These are phyloP conservation scores for Lepidium campestre DNA, from an alignment of 441 rosid species.

Conservation along the genomic window DNA sequence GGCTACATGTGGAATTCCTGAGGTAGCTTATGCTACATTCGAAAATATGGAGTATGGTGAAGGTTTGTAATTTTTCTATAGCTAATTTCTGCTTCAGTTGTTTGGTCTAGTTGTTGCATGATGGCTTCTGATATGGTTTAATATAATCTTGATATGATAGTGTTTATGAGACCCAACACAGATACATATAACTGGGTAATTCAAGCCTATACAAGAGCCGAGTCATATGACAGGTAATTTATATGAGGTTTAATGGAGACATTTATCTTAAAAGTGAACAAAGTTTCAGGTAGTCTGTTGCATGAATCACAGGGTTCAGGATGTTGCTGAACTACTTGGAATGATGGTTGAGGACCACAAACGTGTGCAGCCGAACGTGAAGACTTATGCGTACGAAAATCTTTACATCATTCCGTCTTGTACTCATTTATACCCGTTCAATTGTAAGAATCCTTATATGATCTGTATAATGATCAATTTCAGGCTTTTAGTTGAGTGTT, in stretches of 20 bases:
- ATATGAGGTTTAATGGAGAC: background rate
- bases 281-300: slow-evolving; percentile 9
- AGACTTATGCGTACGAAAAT: slow-evolving; percentile 73
- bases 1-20: slow-evolving; percentile 96
- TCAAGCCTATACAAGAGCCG: slow-evolving; percentile 97
- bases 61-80: slow-evolving; percentile 48
- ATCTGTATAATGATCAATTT: slow-evolving; percentile 14
- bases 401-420: slow-evolving; percentile 3
- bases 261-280: background rate
- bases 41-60: slow-evolving; percentile 99
- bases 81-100: slow-evolving; percentile 8
- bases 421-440: background rate
- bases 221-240: slow-evolving; percentile 85
- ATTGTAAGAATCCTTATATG: background rate
- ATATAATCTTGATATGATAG: slow-evolving; percentile 38
- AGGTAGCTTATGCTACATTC: slow-evolving; percentile 83
- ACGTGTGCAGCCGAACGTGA: slow-evolving; percentile 82
- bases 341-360: slow-evolving; percentile 97
- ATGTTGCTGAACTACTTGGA: slow-evolving; percentile 95
- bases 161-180: slow-evolving; percentile 87
- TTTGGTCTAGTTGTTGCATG: slow-evolving; percentile 6
- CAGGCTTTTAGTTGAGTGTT: slow-evolving; percentile 96
- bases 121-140: background rate
- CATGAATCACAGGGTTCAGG: slow-evolving; percentile 65
- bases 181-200: slow-evolving; percentile 97